Evolutionary conservation across 768 basidiomycete species (phyloP).

Genomic region (Tephrocybe sp.): DNA sequence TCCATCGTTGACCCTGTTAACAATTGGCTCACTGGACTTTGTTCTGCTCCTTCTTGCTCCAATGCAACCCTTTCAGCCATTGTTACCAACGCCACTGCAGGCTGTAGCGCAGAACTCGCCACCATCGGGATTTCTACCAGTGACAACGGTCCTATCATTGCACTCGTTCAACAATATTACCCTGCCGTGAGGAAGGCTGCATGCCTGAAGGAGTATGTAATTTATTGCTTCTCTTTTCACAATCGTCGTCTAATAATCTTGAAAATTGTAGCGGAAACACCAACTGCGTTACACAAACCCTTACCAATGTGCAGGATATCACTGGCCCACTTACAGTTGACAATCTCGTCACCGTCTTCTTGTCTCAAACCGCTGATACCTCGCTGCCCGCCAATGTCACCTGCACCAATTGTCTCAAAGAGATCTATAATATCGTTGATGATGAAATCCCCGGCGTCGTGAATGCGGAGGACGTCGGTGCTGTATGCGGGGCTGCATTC

Average conservation of each 20-base stretch:
- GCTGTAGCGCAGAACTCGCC: constrained; percentile 40
- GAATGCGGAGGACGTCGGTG: constrained; percentile 23
- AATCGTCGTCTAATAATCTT: neutral
- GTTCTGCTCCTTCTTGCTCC: constrained; percentile 49
- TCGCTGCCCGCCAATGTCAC: constrained; percentile 35
- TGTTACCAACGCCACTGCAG: constrained; percentile 48
- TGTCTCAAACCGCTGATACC: neutral
- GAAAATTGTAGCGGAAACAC: constrained; percentile 31
- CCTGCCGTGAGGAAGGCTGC: constrained; percentile 51
- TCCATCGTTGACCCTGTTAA: constrained; percentile 47
- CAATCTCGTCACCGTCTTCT: constrained; percentile 27
- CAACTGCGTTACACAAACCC: constrained; percentile 55
- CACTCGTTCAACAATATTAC: constrained; percentile 50
- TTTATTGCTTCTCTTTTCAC: neutral
- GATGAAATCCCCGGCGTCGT: constrained; percentile 34
- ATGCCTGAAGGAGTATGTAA: constrained; percentile 66
- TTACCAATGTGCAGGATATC: constrained; percentile 47
- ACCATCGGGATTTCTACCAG: constrained; percentile 24
- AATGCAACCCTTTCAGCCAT: constrained; percentile 58
- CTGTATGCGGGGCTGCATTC: constrained; percentile 51
- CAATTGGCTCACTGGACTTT: constrained; percentile 60
- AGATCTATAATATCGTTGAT: constrained; percentile 42
- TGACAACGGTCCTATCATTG: constrained; percentile 20
- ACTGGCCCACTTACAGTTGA: constrained; percentile 35
- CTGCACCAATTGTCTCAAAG: constrained; percentile 56